phyloP scores from a whole-genome alignment of 2,329 filamentous ascomycete species.

The Aspergillus sp. region DNA sequence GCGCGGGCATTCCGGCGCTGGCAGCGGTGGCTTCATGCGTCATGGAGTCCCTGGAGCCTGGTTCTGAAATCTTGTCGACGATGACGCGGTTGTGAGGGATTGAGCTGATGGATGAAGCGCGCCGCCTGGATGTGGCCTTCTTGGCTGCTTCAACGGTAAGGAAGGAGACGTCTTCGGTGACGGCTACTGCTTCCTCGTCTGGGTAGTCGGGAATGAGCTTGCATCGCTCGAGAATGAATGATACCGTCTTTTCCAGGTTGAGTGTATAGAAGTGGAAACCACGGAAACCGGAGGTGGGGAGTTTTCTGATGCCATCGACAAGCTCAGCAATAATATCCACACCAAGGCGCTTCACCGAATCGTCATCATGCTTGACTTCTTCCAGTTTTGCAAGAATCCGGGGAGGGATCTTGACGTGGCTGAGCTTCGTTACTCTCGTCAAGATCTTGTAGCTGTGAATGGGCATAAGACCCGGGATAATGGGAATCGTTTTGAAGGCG shows the following conservation, averaged over 20 bases:
- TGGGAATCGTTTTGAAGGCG: constrained; percentile 81
- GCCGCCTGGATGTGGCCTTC: constrained; percentile 52
- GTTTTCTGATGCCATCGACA: constrained; percentile 73
- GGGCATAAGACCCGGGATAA: constrained; percentile 95
- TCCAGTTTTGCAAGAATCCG: constrained; percentile 68
- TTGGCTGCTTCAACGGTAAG: constrained; percentile 29
- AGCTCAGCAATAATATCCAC: constrained; percentile 77
- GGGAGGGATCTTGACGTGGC: constrained; percentile 80
- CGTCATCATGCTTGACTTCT: constrained; percentile 51
- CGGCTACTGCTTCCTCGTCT: constrained; percentile 52
- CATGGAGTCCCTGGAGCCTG: constrained; percentile 41
- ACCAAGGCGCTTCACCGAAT: constrained; percentile 53
- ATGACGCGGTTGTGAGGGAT: constrained; percentile 88
- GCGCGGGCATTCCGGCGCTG: constrained; percentile 73
- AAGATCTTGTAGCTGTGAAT: constrained; percentile 98
- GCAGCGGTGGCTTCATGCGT: constrained; percentile 71
- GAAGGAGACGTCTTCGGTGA: constrained; percentile 32
- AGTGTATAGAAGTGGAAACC: constrained; percentile 98
- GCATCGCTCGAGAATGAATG: constrained; percentile 85
- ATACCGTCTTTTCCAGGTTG: constrained; percentile 94
- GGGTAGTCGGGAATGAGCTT: constrained; percentile 73
- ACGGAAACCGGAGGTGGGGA: constrained; percentile 64
- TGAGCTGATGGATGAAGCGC: constrained; percentile 79
- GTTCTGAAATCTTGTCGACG: constrained; percentile 60
- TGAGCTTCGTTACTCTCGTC: constrained; percentile 89